A percentile compares a stretch with the other conserved stretches of the same genome.
These are phyloP conservation scores for Nadsonia commutata DNA, from an alignment of 1,139 yeast species.

Conservation along the genomic window DNA sequence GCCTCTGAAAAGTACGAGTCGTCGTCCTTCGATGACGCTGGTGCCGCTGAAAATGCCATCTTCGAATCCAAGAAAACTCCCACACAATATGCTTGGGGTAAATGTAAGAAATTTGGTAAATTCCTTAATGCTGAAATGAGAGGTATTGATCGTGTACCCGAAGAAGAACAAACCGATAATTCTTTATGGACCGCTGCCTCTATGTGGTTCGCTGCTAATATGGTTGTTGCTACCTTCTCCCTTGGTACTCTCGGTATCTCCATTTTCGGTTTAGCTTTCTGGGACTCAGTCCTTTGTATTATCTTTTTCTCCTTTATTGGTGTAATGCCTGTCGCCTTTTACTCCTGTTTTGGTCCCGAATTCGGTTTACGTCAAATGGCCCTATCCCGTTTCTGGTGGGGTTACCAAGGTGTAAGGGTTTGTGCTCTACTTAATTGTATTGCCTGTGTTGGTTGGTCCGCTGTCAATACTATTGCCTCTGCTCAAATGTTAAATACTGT, in stretches of 20 bases:
- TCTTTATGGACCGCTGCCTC: constrained; percentile 60
- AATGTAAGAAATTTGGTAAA: background rate
- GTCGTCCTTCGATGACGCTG: background rate
- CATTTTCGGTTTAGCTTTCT: constrained; percentile 38
- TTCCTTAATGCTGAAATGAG: constrained; percentile 35
- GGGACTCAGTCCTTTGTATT: constrained; percentile 48
- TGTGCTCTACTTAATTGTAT: constrained; percentile 65
- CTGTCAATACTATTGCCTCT: constrained; percentile 79
- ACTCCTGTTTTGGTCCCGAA: constrained; percentile 70
- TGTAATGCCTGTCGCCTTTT: constrained; percentile 64
- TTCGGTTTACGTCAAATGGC: constrained; percentile 85
- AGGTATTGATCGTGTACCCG: constrained; percentile 57
- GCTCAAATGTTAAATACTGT: constrained; percentile 75
- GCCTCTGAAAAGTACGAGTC: background rate
- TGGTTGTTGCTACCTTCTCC: constrained; percentile 74
- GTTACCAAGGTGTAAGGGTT: constrained; percentile 59
- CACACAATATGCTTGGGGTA: background rate
- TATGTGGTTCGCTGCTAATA: constrained; percentile 88
- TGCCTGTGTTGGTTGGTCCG: constrained; percentile 94
- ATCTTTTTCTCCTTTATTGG: constrained; percentile 66
- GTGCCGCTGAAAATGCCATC: background rate
- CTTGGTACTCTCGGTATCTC: constrained; percentile 66
- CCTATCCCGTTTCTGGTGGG: constrained; percentile 62
- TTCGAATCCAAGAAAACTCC: background rate
- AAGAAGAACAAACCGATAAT: constrained; percentile 47